A percentile compares a stretch with the other conserved stretches of the same genome.
phyloP scores from a whole-genome alignment of 805 yeast species.

The Wickerhamomyces pijperi region DNA sequence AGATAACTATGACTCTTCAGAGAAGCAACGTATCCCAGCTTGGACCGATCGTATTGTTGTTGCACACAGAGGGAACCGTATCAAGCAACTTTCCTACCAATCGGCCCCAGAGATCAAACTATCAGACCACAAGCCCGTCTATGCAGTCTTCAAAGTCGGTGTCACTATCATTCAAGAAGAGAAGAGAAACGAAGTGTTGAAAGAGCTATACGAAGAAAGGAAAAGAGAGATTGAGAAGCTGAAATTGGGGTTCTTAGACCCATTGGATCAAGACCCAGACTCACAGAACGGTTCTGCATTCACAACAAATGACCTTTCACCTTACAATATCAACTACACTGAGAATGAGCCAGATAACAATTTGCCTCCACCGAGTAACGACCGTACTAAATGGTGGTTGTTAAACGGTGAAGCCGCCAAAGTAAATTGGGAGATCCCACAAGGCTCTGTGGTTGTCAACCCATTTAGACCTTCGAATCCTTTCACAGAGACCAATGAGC shows the following conservation, averaged over 20 bases:
- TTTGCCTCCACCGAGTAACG: constrained; percentile 87
- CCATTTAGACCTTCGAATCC: constrained; percentile 69
- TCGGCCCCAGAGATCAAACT: constrained; percentile 45
- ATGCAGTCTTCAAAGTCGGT: constrained; percentile 53
- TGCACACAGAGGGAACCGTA: constrained; percentile 39
- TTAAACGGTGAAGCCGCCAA: constrained; percentile 52
- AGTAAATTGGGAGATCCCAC: constrained; percentile 35
- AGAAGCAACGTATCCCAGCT: constrained; percentile 87
- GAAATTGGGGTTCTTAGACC: background rate
- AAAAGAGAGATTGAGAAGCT: constrained; percentile 5
- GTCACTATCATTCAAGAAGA: constrained; percentile 57
- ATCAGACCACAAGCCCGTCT: constrained; percentile 89
- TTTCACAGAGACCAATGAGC: constrained; percentile 36
- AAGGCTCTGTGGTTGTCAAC: constrained; percentile 41
- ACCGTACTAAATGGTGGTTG: constrained; percentile 84
- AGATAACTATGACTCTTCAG: constrained; percentile 73
- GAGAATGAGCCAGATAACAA: constrained; percentile 11
- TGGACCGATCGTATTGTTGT: constrained; percentile 87
- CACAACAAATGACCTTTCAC: background rate
- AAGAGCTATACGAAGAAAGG: constrained; percentile 43
- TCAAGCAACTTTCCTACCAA: constrained; percentile 52
- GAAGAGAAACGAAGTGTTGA: constrained; percentile 36
- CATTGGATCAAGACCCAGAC: constrained; percentile 1
- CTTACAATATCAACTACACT: constrained; percentile 1
- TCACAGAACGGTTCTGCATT: constrained; percentile 17